Percentiles rank a stretch among this genome's conserved stretches.
Conservation (phyloP, 345 rosid species). For the Bruguiera sexangula region DNA sequence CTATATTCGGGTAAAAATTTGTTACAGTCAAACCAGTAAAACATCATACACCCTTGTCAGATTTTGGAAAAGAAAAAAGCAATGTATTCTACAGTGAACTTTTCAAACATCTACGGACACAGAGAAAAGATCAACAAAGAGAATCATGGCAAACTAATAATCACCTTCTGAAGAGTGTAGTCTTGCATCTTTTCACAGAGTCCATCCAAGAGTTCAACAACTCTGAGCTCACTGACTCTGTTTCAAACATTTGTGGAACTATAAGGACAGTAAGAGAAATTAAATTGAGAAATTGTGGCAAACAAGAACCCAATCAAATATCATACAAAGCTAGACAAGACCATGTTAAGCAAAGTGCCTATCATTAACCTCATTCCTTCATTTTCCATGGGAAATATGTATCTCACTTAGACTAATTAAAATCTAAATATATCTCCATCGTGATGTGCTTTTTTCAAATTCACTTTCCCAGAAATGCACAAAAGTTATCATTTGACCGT, state of each 20-base stretch:
- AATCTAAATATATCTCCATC: too few species aligned
- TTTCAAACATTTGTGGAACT: slow-evolving; percentile 6
- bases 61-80: neutral
- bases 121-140: neutral
- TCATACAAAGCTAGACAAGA: too few species aligned
- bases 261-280: neutral
- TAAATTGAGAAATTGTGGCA: neutral
- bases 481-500: too few species aligned
- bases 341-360: too few species aligned
- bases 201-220: slow-evolving; percentile 85
- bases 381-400: too few species aligned
- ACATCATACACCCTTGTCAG: neutral
- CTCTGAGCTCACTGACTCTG: slow-evolving; percentile 90
- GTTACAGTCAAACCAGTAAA: neutral
- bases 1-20: neutral
- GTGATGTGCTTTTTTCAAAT: neutral
- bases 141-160: slow-evolving; percentile 3
- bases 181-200: slow-evolving; percentile 93
- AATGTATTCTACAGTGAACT: neutral
- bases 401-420: too few species aligned
- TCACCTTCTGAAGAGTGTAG: slow-evolving; percentile 83
- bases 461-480: neutral
- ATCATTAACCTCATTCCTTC: too few species aligned
- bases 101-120: neutral
- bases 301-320: neutral